Percentiles rank a stretch among this genome's conserved stretches.
Conservation (phyloP, 257 asterid species). For the Penstemon davidsonii region DNA sequence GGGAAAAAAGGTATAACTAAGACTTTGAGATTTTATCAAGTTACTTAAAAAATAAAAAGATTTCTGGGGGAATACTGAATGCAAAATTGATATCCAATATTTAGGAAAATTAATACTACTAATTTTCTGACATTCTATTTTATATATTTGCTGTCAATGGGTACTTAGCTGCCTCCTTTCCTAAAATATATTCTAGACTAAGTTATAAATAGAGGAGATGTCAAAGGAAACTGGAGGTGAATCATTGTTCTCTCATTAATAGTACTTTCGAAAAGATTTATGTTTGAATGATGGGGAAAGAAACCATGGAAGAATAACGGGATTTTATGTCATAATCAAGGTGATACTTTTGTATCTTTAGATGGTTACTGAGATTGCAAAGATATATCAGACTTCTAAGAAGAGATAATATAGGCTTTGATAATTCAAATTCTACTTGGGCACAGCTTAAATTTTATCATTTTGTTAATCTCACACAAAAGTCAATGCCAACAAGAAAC, state of each 20-base stretch:
- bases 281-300: conserved; percentile 3
- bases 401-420: background rate
- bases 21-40: too few species aligned
- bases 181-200: conserved; percentile 1
- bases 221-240: conserved; percentile 1
- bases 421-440: background rate
- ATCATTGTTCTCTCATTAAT: background rate
- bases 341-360: background rate
- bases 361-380: background rate
- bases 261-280: background rate
- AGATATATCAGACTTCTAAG: background rate
- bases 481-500: conserved; percentile 26
- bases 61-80: background rate
- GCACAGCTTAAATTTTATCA: conserved; percentile 10
- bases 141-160: background rate
- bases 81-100: background rate
- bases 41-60: background rate
- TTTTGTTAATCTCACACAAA: conserved; percentile 6
- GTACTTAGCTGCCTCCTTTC: background rate
- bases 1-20: background rate
- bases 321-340: conserved; percentile 4
- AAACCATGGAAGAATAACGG: background rate
- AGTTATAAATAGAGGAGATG: background rate
- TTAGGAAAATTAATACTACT: background rate
- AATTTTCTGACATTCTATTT: background rate